A percentile compares a stretch with the other conserved stretches of the same genome.
phyloP scores from a whole-genome alignment of 202 grass and related monocot species.

The Carex sylvatica region DNA sequence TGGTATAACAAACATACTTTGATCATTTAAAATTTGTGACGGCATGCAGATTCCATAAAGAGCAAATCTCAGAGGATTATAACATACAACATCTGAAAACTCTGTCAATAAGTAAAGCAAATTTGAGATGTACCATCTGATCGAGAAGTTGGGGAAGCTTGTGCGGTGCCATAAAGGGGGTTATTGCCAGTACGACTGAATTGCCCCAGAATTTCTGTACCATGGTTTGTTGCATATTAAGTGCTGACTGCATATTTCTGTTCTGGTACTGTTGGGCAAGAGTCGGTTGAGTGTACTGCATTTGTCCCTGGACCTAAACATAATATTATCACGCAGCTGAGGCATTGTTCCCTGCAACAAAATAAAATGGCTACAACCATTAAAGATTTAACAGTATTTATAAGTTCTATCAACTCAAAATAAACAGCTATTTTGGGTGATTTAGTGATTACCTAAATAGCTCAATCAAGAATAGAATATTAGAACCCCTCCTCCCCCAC shows the following conservation, averaged over 20 bases:
- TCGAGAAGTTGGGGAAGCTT: slow-evolving; percentile 87
- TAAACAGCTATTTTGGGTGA: neutral
- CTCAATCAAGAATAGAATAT: neutral
- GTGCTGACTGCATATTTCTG: slow-evolving; percentile 63
- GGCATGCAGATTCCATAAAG: slow-evolving; percentile 61
- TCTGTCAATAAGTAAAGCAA: neutral
- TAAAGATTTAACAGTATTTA: slow-evolving; percentile 21
- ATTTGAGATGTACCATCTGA: slow-evolving; percentile 59
- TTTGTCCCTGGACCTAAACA: slow-evolving; percentile 73
- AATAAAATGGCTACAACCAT: slow-evolving; percentile 2
- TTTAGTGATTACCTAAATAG: neutral
- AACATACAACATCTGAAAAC: slow-evolving; percentile 16
- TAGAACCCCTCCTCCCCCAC: neutral
- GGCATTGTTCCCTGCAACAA: slow-evolving; percentile 65
- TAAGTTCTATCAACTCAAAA: slow-evolving; percentile 7
- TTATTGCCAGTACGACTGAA: slow-evolving; percentile 68
- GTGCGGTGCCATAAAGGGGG: slow-evolving; percentile 77
- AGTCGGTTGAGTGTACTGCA: slow-evolving; percentile 67
- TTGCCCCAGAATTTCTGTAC: slow-evolving; percentile 75
- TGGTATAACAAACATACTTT: slow-evolving; percentile 58
- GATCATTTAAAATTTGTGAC: slow-evolving; percentile 79
- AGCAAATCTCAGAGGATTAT: neutral
- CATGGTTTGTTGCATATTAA: slow-evolving; percentile 69
- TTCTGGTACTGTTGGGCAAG: slow-evolving; percentile 85
- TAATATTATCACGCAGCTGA: slow-evolving; percentile 64